Evolutionary conservation across 192 early-diverging fungal species (phyloP), one percentile per base, ranked within the genome.

Genomic region (Coemansia sp.): DNA sequence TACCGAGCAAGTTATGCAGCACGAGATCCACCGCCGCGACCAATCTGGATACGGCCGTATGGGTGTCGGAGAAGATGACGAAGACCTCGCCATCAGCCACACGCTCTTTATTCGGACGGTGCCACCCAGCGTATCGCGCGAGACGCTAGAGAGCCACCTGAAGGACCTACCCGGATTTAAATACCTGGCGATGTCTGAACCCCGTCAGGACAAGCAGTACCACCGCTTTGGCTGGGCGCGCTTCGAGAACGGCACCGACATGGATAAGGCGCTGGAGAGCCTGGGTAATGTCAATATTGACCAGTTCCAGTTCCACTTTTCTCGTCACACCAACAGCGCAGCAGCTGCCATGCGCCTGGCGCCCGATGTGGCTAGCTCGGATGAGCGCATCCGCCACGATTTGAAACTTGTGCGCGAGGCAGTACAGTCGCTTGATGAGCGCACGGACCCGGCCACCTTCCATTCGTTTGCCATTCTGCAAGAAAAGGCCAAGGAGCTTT

Each of bases 211-310:
- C 70, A 93, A 93, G 75, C 90, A 93, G 67, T 92, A 91, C 77
- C 87, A 91, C 74, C 91, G 97, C 16, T 86, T 95, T 65, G 97
- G 95, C 11, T 98, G 97, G 97, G 89, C 95, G 67, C 87, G 90
- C 23, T 97, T 98, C 69, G 87, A 90, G 57, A 82, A 91, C 30
- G 94, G 90, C 21, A 92, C 93, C n/a, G 91, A 97, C 70, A 86
- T 97, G 76, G 87, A 90, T 13, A 82, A 76, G 46, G 90, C 91
- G 21, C 73, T 89, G 69, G 84, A 87, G 23, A 74, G 78, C 40
- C 76, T 94, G 58, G 84, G 93, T 66, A 82, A 86, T 66, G 73
- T 87, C 49, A 77, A 72, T 44, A 80, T 89, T 65, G 75, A 82
- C 46, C 72, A 85, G 62, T 82, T 87, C 72, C 81, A 78, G 69